A percentile compares a stretch with the other conserved stretches of the same genome.
phyloP scores from a whole-genome alignment of 768 basidiomycete species.

The Tylopilus felleus region DNA sequence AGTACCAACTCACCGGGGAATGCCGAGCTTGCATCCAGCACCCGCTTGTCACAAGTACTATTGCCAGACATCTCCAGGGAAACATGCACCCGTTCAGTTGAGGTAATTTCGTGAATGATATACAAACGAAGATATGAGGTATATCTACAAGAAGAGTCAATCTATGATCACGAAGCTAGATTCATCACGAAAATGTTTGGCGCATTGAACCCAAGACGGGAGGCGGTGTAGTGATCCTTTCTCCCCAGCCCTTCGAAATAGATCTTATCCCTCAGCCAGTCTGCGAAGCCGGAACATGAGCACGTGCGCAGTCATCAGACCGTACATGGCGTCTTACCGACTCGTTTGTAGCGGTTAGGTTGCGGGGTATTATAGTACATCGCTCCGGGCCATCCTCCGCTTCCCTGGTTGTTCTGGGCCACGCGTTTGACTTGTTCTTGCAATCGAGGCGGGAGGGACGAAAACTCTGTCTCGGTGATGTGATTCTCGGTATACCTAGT shows the following conservation, averaged over 20 bases:
- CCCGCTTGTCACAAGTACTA: too few relatives aligned
- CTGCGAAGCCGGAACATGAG: slow-evolving; percentile 33
- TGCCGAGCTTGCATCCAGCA: too few relatives aligned
- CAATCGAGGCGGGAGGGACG: slow-evolving; percentile 53
- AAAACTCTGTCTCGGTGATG: slow-evolving; percentile 66
- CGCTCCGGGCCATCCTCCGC: slow-evolving; percentile 33
- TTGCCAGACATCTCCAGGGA: too few relatives aligned
- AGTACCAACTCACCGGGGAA: too few relatives aligned
- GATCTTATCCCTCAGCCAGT: slow-evolving; percentile 73
- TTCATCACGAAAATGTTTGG: slow-evolving; percentile 79
- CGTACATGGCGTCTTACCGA: slow-evolving; percentile 45
- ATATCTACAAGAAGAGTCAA: not conserved
- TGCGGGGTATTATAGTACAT: slow-evolving; percentile 46
- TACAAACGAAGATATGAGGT: slow-evolving; percentile 9
- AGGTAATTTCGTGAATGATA: not conserved
- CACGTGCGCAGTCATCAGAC: not conserved
- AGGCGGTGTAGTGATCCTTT: slow-evolving; percentile 56
- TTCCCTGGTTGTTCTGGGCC: slow-evolving; percentile 39
- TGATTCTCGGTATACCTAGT: slow-evolving; percentile 64
- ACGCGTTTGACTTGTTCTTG: slow-evolving; percentile 72
- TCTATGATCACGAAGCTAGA: slow-evolving; percentile 40
- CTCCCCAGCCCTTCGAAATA: slow-evolving; percentile 65
- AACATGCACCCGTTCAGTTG: too few relatives aligned
- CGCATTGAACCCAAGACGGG: slow-evolving; percentile 71
- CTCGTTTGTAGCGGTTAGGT: slow-evolving; percentile 54